These are phyloP conservation scores for Neospermospora avenae DNA, from an alignment of 2,329 filamentous ascomycete species.

Conservation along the genomic window DNA sequence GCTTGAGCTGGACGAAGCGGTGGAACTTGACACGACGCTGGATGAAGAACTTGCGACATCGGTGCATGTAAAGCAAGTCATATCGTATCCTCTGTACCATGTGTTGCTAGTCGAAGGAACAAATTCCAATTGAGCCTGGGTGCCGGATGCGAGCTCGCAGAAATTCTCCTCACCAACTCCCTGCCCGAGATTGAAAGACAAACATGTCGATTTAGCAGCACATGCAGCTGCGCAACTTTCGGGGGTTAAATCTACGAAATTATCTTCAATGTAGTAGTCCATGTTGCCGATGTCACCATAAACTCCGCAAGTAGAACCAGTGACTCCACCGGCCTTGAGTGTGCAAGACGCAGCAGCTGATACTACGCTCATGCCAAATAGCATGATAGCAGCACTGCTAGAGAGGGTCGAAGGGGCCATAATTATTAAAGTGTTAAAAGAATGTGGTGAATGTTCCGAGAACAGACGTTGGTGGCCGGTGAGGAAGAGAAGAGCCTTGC, in stretches of 20 bases:
- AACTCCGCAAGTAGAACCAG: background rate
- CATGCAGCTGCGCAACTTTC: background rate
- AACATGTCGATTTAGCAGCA: background rate
- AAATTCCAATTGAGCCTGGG: background rate
- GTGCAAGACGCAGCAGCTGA: background rate
- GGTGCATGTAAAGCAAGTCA: background rate
- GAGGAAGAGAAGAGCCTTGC: background rate
- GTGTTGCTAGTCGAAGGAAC: background rate
- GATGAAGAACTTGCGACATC: background rate
- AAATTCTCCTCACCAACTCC: background rate
- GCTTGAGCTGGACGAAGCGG: background rate
- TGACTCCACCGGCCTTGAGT: background rate
- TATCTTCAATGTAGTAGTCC: background rate
- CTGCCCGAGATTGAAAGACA: background rate
- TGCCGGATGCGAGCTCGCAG: background rate
- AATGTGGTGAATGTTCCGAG: conserved; percentile 1
- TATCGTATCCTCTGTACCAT: background rate
- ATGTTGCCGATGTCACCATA: background rate
- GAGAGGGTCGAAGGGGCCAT: background rate
- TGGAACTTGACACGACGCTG: background rate
- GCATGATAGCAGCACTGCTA: background rate
- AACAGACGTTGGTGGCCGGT: conserved; percentile 1
- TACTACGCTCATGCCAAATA: background rate
- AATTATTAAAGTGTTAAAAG: background rate
- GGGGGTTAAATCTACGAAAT: background rate